phyloP scores from a whole-genome alignment of 176 grass and related monocot genomes.

The Secale cereale region DNA sequence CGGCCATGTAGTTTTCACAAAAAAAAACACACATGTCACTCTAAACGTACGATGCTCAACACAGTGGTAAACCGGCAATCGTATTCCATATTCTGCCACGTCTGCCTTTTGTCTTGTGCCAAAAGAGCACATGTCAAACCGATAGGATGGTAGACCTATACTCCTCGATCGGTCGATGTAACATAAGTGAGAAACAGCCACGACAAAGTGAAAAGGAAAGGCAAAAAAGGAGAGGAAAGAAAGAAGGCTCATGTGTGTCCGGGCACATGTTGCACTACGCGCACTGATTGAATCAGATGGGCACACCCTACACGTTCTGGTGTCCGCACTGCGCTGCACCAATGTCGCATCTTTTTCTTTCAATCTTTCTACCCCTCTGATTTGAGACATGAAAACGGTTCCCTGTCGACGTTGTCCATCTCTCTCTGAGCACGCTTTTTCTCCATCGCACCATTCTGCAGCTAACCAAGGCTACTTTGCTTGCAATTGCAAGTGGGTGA shows the following conservation, averaged over 20 bases:
- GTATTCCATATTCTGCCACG: neutral
- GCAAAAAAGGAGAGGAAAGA: neutral
- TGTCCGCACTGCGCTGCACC: neutral
- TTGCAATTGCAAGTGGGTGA: no score
- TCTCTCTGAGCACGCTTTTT: no score
- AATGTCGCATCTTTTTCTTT: neutral
- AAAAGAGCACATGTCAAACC: neutral
- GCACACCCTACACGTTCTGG: neutral
- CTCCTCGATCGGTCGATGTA: neutral
- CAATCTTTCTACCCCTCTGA: neutral
- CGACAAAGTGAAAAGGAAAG: neutral
- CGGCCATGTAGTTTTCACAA: no score
- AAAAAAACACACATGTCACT: neutral
- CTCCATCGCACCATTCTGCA: neutral
- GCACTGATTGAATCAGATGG: neutral
- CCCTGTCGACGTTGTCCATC: no score
- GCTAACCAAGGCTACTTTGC: neutral
- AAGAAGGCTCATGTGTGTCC: neutral
- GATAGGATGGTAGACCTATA: neutral
- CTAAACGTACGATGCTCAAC: neutral
- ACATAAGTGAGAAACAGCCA: neutral
- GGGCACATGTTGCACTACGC: neutral
- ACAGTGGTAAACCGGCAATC: neutral
- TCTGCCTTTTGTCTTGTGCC: neutral
- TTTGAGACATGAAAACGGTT: neutral